These are phyloP conservation scores for Metarhizium sp. DNA, from an alignment of 2,329 filamentous ascomycete species.

Conservation along the genomic window DNA sequence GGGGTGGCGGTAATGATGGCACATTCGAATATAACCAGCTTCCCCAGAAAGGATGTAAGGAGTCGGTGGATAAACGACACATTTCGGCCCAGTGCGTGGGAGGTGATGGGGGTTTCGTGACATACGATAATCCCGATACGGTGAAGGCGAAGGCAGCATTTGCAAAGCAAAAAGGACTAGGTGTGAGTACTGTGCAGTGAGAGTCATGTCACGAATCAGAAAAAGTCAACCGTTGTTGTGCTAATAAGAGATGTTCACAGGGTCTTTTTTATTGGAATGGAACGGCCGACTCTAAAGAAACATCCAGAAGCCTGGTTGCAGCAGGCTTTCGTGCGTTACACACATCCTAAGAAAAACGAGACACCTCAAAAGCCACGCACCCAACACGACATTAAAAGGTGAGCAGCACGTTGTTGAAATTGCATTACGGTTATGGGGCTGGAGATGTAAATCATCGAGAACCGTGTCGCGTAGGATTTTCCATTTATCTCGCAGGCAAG, in stretches of 20 bases:
- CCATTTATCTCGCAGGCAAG: background rate
- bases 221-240: background rate
- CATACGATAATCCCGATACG: slow-evolving; percentile 70
- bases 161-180: slow-evolving; percentile 61
- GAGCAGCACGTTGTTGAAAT: background rate
- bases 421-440: too few species aligned
- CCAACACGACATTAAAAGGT: background rate
- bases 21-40: slow-evolving; percentile 67
- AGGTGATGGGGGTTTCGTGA: slow-evolving; percentile 67
- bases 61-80: slow-evolving; percentile 56
- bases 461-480: background rate
- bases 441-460: background rate
- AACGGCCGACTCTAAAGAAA: slow-evolving; percentile 56
- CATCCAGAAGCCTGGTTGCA: slow-evolving; percentile 47
- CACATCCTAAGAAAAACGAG: slow-evolving; percentile 12
- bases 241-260: slow-evolving; percentile 22
- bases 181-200: slow-evolving; percentile 32
- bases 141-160: slow-evolving; percentile 67
- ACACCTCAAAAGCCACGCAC: background rate
- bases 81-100: slow-evolving; percentile 66
- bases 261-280: slow-evolving; percentile 78
- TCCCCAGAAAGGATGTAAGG: slow-evolving; percentile 50
- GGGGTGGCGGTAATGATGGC: slow-evolving; percentile 52
- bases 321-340: slow-evolving; percentile 44
- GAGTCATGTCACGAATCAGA: background rate